These are phyloP conservation scores for Helminthosporium solani DNA, from an alignment of 2,329 filamentous ascomycete genomes.

Conservation along the genomic window DNA sequence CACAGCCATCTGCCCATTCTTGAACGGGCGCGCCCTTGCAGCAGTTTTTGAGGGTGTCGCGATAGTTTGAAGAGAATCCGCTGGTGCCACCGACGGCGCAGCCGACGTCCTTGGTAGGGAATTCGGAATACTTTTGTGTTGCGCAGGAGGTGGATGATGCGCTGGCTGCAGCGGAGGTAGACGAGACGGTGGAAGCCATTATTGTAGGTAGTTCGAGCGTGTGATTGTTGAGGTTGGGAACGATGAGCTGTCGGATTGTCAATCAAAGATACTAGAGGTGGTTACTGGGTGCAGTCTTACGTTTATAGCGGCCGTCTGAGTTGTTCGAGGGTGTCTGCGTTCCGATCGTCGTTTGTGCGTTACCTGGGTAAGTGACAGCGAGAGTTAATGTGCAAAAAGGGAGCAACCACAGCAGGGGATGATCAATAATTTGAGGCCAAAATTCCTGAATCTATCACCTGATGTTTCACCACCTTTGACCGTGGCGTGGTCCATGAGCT, in stretches of 20 bases:
- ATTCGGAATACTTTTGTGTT: constrained; percentile 23
- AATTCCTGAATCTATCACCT: not conserved
- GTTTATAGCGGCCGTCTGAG: too few species aligned
- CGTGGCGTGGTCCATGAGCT: not conserved
- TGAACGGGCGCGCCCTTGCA: constrained; percentile 37
- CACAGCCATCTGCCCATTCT: constrained; percentile 30
- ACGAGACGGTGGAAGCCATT: constrained; percentile 19
- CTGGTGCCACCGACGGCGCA: constrained; percentile 30
- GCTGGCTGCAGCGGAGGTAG: constrained; percentile 15
- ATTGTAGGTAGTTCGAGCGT: constrained; percentile 1
- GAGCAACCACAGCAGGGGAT: not conserved
- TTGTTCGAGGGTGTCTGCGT: too few species aligned
- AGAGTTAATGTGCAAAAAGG: not conserved
- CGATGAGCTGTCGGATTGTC: not conserved
- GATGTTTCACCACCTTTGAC: not conserved
- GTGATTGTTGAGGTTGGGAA: not conserved
- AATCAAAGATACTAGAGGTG: not conserved
- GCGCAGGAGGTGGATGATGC: constrained; percentile 23
- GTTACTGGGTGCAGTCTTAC: not conserved
- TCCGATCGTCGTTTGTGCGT: too few species aligned
- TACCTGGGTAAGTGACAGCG: not conserved
- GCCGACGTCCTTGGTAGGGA: constrained; percentile 29
- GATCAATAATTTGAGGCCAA: not conserved
- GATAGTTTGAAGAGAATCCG: constrained; percentile 27
- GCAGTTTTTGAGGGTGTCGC: constrained; percentile 26